phyloP scores from a whole-genome alignment of 805 yeast species.

The Brettanomyces anomalus region DNA sequence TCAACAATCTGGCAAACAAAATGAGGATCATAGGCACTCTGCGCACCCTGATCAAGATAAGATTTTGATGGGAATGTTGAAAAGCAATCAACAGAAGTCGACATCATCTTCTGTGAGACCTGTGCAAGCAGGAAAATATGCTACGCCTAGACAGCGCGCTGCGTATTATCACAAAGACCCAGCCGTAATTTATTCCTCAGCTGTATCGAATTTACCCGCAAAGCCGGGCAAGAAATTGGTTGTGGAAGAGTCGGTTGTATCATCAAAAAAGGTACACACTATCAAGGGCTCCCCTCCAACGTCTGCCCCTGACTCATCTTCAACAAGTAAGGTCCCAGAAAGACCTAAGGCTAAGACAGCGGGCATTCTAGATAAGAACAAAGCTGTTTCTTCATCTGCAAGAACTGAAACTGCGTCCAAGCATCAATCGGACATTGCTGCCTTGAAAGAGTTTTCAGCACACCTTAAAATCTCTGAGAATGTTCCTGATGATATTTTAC shows the following conservation, averaged over 20 bases:
- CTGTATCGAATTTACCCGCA: slow-evolving; percentile 15
- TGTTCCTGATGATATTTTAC: slow-evolving; percentile 54
- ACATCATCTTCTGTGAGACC: slow-evolving; percentile 12
- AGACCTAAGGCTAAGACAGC: slow-evolving; percentile 7
- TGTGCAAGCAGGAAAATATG: slow-evolving; percentile 33
- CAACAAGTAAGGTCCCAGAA: slow-evolving; percentile 4
- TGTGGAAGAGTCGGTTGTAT: background rate
- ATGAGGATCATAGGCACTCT: background rate
- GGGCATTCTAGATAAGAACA: background rate
- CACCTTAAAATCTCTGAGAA: slow-evolving; percentile 53
- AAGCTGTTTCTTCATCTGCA: slow-evolving; percentile 9
- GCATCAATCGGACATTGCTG: slow-evolving; percentile 51
- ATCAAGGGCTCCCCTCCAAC: background rate
- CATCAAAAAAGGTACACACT: slow-evolving; percentile 3
- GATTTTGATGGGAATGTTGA: slow-evolving; percentile 3
- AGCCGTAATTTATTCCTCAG: slow-evolving; percentile 52
- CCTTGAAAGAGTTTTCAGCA: slow-evolving; percentile 70
- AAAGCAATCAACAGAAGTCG: background rate
- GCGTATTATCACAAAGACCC: slow-evolving; percentile 50
- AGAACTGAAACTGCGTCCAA: slow-evolving; percentile 30
- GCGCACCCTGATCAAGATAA: background rate
- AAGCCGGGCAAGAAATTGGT: slow-evolving; percentile 2
- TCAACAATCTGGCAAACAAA: background rate
- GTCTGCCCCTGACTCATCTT: background rate
- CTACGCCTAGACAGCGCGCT: slow-evolving; percentile 51